Base-by-base conservation (phyloP, 495 filamentous ascomycete species). In the Pyrenopolyporus hunteri region DNA sequence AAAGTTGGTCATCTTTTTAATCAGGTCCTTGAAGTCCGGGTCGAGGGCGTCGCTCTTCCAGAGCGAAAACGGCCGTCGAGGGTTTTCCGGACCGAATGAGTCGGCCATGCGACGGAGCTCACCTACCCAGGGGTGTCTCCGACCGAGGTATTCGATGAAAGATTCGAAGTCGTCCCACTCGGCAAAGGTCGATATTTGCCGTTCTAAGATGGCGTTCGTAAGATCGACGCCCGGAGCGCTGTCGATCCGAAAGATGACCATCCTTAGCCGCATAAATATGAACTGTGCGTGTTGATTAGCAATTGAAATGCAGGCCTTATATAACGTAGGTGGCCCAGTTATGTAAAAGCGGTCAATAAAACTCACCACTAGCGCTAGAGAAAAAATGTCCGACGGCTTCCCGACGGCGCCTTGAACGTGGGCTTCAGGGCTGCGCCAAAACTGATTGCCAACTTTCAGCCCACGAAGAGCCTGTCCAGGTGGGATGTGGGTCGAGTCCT, bases 131-230 rank as follows among this genome's bases (percentile, higher is more conserved):
- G 75, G 76, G 55, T 77, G 78, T 23, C 70, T 70, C 8, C 58
- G 70, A 29, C 74, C 78, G 23, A 74, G 63, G 33, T 74, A 71
- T n/a, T 68, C 50, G 31, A 74, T 48, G 20, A 74, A 64, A 23
- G 69, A 61, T n/a, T 67, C 59, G 32, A 72, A 59, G 37, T 74
- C 69, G 8, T 80, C 62, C 70, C 55, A 54, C 45, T 82, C 74
- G 47, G 74, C 78, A 66, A 81, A 82, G 53, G 79, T 80, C 1
- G 79, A 82, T 11, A 80, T 73, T 51, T 81, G 78, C 17, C 79
- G 77, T 17, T 64, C 61, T 16, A 73, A 44, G 7, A 66, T 72
- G 37, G 75, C 65, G 56, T 78, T 78, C 59, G 83, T 78, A 23
- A 76, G 78, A 61, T 79, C 76, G 36, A 77, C 76, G 55, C 78